Percentiles rank a stretch among this genome's conserved stretches.
Evolutionary conservation across 2,329 filamentous ascomycete genomes (phyloP).

Genomic region (Magnaporthales sp.): DNA sequence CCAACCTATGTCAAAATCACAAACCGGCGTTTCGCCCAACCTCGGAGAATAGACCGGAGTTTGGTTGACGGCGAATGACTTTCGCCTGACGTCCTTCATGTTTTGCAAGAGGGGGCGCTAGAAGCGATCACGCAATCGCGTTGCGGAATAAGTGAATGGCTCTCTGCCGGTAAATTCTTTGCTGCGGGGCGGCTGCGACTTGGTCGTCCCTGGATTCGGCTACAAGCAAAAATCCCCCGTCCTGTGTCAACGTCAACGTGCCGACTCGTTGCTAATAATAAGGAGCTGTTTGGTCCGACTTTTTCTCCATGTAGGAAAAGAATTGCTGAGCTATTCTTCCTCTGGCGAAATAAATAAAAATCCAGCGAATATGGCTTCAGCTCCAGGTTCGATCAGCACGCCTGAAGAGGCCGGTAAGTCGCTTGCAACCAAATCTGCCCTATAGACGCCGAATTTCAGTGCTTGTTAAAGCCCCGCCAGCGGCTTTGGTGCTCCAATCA

Average conservation of each 20-base stretch:
- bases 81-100: neutral
- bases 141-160: constrained; percentile 3
- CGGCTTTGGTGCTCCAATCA: constrained; percentile 5
- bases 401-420: constrained; percentile 56
- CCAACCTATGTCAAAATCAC: neutral
- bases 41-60: neutral
- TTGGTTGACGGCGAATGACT: neutral
- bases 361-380: constrained; percentile 12
- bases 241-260: neutral
- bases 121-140: constrained; percentile 5
- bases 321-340: neutral
- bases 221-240: neutral
- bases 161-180: constrained; percentile 9
- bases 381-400: constrained; percentile 35
- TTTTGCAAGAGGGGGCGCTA: neutral
- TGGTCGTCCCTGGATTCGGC: neutral
- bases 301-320: neutral
- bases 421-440: neutral
- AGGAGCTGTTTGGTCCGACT: neutral
- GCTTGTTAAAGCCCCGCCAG: constrained; percentile 4
- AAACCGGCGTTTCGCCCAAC: neutral
- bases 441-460: constrained; percentile 1
- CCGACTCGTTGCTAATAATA: constrained; percentile 1
- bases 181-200: constrained; percentile 3
- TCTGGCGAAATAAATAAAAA: neutral